Base-by-base conservation (phyloP, 2,329 filamentous ascomycete genomes). In the Periglandula ipomoeae region DNA sequence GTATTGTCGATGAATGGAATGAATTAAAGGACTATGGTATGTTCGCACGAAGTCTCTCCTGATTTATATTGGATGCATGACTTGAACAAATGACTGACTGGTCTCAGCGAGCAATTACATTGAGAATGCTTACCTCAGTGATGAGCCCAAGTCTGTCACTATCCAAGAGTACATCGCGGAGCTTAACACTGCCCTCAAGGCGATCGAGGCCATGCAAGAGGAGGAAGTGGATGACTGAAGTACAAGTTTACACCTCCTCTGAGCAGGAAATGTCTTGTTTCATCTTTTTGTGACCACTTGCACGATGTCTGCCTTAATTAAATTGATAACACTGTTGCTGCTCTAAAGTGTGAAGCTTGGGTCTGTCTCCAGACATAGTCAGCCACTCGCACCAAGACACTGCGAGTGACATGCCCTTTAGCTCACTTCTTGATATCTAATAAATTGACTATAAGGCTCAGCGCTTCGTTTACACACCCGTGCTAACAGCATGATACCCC, bases 401-500 rank as follows among this genome's bases (percentile, higher is more conserved):
- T n/a, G n/a, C n/a, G n/a, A n/a, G n/a, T n/a, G n/a, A n/a, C n/a
- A n/a, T n/a, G n/a, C n/a, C n/a, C n/a, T n/a, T n/a, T n/a, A n/a
- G n/a, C n/a, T n/a, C n/a, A n/a, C n/a, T n/a, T n/a, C n/a, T n/a
- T n/a, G n/a, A n/a, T n/a, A n/a, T n/a, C n/a, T n/a, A n/a, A n/a
- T n/a, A n/a, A n/a, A n/a, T n/a, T n/a, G n/a, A n/a, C n/a, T n/a
- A n/a, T n/a, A n/a, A n/a, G n/a, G n/a, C 10, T 61, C 55, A 62
- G 38, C 64, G 55, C 11, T 59, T 54, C 3, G 70, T 73, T 42
- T 74, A 74, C 5, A 74, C 64, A 0, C 71, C 71, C 2, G 67
- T 71, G 8, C 63, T 61, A 1, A 63, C 60, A 17, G 61, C 62
- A 50, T 74, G 71, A 51, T 74, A 74, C 2, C 71, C 71, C 54